Conservation (phyloP, 202 grass and related monocot species). For the Brachypodium distachyon region DNA sequence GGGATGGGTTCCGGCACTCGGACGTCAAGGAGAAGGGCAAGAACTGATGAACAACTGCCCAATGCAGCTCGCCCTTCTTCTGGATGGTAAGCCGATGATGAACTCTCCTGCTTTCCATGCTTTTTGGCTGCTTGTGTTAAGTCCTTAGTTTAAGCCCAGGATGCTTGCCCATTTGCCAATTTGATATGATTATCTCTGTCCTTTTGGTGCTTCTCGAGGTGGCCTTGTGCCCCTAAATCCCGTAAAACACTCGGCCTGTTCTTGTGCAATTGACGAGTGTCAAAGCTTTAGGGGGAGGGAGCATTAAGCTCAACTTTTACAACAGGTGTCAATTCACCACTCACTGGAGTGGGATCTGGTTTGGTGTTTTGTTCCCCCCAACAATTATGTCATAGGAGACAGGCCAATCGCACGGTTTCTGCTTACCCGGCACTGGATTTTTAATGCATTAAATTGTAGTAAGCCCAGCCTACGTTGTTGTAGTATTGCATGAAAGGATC, state of each 20-base stretch:
- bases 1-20: constrained; percentile 53
- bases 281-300: constrained; percentile 33
- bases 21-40: constrained; percentile 85
- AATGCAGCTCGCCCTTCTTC: constrained; percentile 16
- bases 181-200: constrained; percentile 36
- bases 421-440: constrained; percentile 52
- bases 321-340: constrained; percentile 68
- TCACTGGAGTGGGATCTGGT: constrained; percentile 31
- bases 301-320: constrained; percentile 37
- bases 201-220: constrained; percentile 56
- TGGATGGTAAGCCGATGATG: constrained; percentile 25
- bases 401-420: constrained; percentile 55
- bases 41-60: constrained; percentile 38
- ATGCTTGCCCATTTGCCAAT: constrained; percentile 39
- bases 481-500: constrained; percentile 41
- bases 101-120: constrained; percentile 17
- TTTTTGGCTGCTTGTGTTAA: constrained; percentile 47
- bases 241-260: constrained; percentile 42
- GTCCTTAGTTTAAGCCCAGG: constrained; percentile 35
- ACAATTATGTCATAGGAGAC: constrained; percentile 42
- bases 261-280: constrained; percentile 60
- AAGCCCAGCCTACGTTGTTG: constrained; percentile 31
- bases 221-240: constrained; percentile 52
- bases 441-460: constrained; percentile 56
- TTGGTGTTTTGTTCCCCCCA: constrained; percentile 42